These are phyloP conservation scores for Volutella citrinella DNA, from an alignment of 2,329 filamentous ascomycete genomes.

Conservation along the genomic window DNA sequence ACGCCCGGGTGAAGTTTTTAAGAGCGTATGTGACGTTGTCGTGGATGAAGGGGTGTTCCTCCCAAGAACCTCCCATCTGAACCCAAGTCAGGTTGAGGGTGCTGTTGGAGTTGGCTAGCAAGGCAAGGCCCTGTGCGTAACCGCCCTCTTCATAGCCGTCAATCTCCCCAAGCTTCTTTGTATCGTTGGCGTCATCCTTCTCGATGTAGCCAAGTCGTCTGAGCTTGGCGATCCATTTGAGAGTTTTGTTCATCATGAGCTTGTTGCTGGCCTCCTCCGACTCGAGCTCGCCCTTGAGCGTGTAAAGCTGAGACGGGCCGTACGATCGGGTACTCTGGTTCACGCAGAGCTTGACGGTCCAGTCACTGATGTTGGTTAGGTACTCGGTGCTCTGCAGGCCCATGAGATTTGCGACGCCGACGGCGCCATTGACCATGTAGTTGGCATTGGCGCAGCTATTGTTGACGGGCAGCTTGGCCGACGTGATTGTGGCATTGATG, in stretches of 20 bases:
- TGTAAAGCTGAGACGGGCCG: constrained; percentile 29
- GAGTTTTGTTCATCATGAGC: too few species aligned
- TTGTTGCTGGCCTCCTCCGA: too few species aligned
- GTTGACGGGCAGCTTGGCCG: constrained; percentile 15
- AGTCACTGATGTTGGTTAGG: constrained; percentile 29
- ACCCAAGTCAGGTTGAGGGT: constrained; percentile 30
- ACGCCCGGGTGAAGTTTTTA: constrained; percentile 35
- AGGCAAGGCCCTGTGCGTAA: not conserved
- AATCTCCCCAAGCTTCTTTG: constrained; percentile 1
- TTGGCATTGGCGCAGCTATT: constrained; percentile 28
- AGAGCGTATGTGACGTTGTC: constrained; percentile 36
- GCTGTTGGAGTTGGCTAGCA: constrained; percentile 26
- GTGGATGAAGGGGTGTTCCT: constrained; percentile 39
- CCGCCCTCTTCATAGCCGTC: not conserved
- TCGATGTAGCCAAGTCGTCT: constrained; percentile 13
- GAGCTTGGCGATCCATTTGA: too few species aligned
- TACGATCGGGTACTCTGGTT: constrained; percentile 28
- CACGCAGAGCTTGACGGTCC: constrained; percentile 31
- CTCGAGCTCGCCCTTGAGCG: constrained; percentile 16
- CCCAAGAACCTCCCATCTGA: constrained; percentile 39
- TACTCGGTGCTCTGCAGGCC: constrained; percentile 25
- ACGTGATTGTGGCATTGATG: constrained; percentile 37
- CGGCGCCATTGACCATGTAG: constrained; percentile 21
- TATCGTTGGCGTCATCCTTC: constrained; percentile 4
- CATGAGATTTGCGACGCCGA: constrained; percentile 27